Percentiles rank a stretch among this genome's conserved stretches.
Evolutionary conservation across 2,329 filamentous ascomycete genomes (phyloP).

Genomic region (Colletotrichum plurivorum): DNA sequence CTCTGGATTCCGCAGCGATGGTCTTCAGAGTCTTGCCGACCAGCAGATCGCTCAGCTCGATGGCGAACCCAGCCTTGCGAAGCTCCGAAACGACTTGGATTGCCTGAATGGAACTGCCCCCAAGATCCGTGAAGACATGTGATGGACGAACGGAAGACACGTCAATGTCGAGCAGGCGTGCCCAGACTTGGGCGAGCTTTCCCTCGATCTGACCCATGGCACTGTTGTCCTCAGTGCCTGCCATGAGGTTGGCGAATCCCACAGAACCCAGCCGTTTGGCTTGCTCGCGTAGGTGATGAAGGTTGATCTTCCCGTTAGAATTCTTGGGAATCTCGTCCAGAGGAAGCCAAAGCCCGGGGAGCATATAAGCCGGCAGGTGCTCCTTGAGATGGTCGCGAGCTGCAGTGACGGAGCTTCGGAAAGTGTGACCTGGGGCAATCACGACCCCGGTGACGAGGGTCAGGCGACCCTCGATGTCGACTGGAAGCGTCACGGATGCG

Average conservation of each 20-base stretch:
- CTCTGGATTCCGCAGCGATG: not conserved
- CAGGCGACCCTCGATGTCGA: not conserved
- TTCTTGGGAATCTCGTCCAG: conserved; percentile 43
- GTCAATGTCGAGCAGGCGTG: conserved; percentile 37
- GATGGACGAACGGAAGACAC: conserved; percentile 6
- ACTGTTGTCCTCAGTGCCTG: too few relatives aligned
- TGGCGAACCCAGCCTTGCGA: conserved; percentile 2
- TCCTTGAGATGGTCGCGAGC: not conserved
- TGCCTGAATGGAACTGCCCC: conserved; percentile 42
- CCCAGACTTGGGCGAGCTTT: conserved; percentile 16
- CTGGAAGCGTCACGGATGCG: not conserved
- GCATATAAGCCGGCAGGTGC: conserved; percentile 44
- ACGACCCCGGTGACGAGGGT: not conserved
- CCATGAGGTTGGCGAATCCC: conserved; percentile 6
- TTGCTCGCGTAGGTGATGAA: not conserved
- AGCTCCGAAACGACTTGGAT: conserved; percentile 36
- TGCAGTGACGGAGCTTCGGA: not conserved
- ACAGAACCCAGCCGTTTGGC: not conserved
- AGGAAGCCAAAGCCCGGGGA: conserved; percentile 44
- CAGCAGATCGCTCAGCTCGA: not conserved
- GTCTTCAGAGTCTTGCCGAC: not conserved
- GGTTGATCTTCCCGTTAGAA: conserved; percentile 45
- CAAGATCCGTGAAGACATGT: conserved; percentile 40
- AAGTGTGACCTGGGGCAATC: not conserved
- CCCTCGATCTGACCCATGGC: conserved; percentile 6